Percentiles rank a stretch among this genome's conserved stretches.
phyloP scores from a whole-genome alignment of 208 protist species.

The Porcisia hertigi region DNA sequence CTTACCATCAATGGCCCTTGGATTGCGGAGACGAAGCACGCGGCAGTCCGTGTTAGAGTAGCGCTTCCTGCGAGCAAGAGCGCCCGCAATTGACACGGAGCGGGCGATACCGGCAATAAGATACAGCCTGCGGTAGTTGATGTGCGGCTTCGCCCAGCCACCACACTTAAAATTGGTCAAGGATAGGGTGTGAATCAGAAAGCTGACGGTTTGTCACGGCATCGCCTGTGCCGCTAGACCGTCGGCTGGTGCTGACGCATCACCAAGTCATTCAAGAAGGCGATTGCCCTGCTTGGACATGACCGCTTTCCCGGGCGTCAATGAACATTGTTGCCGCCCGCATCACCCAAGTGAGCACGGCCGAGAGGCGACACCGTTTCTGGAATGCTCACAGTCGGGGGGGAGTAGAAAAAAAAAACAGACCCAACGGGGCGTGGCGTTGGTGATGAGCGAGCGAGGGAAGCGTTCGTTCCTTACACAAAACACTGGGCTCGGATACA shows the following conservation, averaged over 20 bases:
- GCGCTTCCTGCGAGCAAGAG: constrained; percentile 32
- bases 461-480: constrained; percentile 34
- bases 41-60: constrained; percentile 29
- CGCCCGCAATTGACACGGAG: constrained; percentile 24
- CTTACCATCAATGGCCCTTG: constrained; percentile 12
- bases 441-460: constrained; percentile 34
- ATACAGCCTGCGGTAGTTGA: constrained; percentile 26
- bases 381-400: neutral
- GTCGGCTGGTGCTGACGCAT: constrained; percentile 35
- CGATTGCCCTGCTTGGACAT: constrained; percentile 36
- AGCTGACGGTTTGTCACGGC: constrained; percentile 31
- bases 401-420: neutral
- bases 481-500: constrained; percentile 40
- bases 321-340: constrained; percentile 39
- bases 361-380: constrained; percentile 3
- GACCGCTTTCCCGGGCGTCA: constrained; percentile 36
- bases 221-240: constrained; percentile 48
- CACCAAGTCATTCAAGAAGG: constrained; percentile 16
- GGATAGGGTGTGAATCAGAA: constrained; percentile 29
- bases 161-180: constrained; percentile 3
- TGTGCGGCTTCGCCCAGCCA: neutral
- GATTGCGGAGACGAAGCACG: constrained; percentile 8
- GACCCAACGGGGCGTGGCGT: constrained; percentile 31
- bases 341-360: constrained; percentile 27
- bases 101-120: constrained; percentile 31